These are phyloP conservation scores for Fraxinus sp. DNA, from an alignment of 305 asterid species.

Conservation along the genomic window DNA sequence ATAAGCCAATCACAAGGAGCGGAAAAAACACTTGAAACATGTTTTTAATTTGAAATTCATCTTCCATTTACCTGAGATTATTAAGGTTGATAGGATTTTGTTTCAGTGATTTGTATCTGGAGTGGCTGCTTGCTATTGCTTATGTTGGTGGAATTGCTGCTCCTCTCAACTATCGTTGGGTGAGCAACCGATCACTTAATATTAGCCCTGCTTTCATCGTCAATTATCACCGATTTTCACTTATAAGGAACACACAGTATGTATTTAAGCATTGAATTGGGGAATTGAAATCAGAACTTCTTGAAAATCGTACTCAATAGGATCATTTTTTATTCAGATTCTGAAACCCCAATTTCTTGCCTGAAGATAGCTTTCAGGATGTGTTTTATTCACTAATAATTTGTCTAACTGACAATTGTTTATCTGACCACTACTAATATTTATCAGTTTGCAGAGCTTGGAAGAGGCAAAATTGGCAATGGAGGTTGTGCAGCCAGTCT, in stretches of 20 bases:
- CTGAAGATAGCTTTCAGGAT: neutral
- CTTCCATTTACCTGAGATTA: neutral
- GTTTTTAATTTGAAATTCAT: neutral
- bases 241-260: neutral
- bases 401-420: neutral
- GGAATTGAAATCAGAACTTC: neutral
- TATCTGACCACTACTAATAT: neutral
- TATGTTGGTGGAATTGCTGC: conserved; percentile 89
- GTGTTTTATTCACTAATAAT: neutral
- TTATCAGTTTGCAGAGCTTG: conserved; percentile 49
- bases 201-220: neutral
- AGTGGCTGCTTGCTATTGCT: conserved; percentile 86
- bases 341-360: neutral
- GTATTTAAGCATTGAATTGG: neutral
- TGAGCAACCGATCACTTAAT: conserved; percentile 24
- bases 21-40: neutral
- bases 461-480: conserved; percentile 80
- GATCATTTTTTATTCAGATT: neutral
- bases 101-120: conserved; percentile 75
- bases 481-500: conserved; percentile 61
- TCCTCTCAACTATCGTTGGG: conserved; percentile 94
- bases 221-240: neutral
- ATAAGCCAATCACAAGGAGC: neutral
- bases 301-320: neutral
- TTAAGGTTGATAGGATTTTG: conserved; percentile 11